Percentiles rank a stretch among this genome's conserved stretches.
Evolutionary conservation across 192 early-diverging fungal species (phyloP).

Genomic region (Coemansia sp.): DNA sequence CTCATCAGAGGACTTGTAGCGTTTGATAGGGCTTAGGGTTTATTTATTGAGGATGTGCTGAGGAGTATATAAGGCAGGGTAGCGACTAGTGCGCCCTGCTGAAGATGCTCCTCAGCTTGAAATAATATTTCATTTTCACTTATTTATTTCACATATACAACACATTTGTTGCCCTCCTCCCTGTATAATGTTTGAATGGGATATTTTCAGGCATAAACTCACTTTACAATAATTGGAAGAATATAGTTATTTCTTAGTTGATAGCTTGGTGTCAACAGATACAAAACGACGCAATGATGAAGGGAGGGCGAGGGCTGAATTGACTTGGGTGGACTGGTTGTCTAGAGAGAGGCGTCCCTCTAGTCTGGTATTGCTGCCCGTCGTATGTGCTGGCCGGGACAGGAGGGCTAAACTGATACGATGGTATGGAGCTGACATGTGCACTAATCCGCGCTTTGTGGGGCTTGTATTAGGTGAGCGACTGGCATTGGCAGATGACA

Average conservation of each 20-base stretch:
- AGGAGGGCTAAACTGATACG: conserved; percentile 33
- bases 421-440: conserved; percentile 16
- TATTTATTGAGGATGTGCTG: too few species aligned
- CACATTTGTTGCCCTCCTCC: too few species aligned
- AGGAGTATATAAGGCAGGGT: too few species aligned
- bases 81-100: too few species aligned
- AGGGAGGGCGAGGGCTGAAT: conserved; percentile 6
- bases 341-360: conserved; percentile 16
- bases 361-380: not conserved
- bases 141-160: too few species aligned
- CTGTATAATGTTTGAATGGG: too few species aligned
- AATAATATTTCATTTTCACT: too few species aligned
- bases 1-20: too few species aligned
- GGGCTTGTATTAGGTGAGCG: not conserved
- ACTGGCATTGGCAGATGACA: conserved; percentile 20
- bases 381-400: conserved; percentile 4
- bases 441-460: not conserved
- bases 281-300: conserved; percentile 1
- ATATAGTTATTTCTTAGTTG: not conserved
- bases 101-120: too few species aligned
- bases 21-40: too few species aligned
- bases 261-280: not conserved
- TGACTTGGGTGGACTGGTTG: conserved; percentile 7
- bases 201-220: too few species aligned
- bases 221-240: too few species aligned